These are phyloP conservation scores for Typha latifolia DNA, from an alignment of 176 grass and related monocot species.

Conservation along the genomic window DNA sequence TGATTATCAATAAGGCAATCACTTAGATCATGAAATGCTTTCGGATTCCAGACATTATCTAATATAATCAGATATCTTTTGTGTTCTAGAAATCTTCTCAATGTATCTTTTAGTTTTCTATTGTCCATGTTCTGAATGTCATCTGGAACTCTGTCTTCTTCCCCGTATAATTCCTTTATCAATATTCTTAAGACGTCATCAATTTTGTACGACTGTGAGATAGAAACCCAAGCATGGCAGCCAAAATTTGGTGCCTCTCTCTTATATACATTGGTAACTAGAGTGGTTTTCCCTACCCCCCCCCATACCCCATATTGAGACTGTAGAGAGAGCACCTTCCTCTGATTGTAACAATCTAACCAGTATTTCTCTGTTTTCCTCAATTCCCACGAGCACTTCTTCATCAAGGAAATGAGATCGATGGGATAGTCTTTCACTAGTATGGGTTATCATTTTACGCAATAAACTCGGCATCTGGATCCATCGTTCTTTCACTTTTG, in stretches of 20 bases:
- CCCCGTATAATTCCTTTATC: conserved; percentile 5
- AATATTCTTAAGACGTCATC: conserved; percentile 20
- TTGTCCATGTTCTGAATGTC: not conserved
- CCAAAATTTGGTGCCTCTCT: conserved; percentile 14
- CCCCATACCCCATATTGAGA: conserved; percentile 50
- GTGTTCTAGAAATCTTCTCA: not conserved
- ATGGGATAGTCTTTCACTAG: too few species aligned
- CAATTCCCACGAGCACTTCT: too few species aligned
- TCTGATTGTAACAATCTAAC: too few species aligned
- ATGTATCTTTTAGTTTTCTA: conserved; percentile 6
- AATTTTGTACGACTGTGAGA: conserved; percentile 21
- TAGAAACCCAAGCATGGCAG: conserved; percentile 23
- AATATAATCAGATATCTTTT: conserved; percentile 31
- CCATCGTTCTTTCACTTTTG: too few species aligned
- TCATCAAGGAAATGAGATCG: too few species aligned
- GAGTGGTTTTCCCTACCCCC: conserved; percentile 44
- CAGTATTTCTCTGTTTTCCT: too few species aligned
- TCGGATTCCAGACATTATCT: conserved; percentile 31
- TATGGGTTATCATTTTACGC: too few species aligned
- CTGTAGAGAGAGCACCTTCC: not conserved
- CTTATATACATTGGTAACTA: conserved; percentile 30
- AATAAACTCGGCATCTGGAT: too few species aligned
- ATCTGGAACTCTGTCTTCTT: not conserved
- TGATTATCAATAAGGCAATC: conserved; percentile 14
- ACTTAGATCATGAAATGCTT: conserved; percentile 5